A percentile compares a stretch with the other conserved stretches of the same genome.
Evolutionary conservation across 306 rosid species (phyloP).

Genomic region (Medicago lupulina): DNA sequence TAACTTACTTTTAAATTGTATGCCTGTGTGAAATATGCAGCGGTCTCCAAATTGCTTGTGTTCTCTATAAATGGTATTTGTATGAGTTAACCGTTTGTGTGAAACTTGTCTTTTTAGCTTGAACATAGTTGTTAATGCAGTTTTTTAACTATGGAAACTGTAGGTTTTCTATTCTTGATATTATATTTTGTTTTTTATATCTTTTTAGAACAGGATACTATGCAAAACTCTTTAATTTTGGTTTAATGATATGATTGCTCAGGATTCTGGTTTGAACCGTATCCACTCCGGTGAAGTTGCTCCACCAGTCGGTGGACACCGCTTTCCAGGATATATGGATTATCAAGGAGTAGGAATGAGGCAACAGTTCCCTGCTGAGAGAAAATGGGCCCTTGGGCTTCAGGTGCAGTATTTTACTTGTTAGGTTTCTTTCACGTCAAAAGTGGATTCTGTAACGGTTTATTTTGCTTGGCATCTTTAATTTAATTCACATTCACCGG

Average conservation of each 20-base stretch:
- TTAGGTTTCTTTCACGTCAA: too few species aligned
- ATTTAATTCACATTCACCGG: too few species aligned
- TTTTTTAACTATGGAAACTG: slow-evolving; percentile 11
- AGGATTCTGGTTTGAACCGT: slow-evolving; percentile 71
- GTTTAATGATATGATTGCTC: slow-evolving; percentile 40
- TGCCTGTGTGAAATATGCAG: too few species aligned
- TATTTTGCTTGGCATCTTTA: too few species aligned
- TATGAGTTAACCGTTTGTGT: slow-evolving; percentile 19
- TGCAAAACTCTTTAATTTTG: slow-evolving; percentile 40
- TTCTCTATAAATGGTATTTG: too few species aligned
- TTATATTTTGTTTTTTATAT: slow-evolving; percentile 27
- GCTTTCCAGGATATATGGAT: slow-evolving; percentile 71
- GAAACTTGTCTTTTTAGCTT: slow-evolving; percentile 32
- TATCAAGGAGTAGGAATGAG: slow-evolving; percentile 67
- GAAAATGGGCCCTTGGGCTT: slow-evolving; percentile 98
- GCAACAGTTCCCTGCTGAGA: slow-evolving; percentile 75
- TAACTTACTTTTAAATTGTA: background rate
- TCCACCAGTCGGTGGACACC: slow-evolving; percentile 73
- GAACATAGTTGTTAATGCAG: slow-evolving; percentile 29
- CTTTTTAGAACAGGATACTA: slow-evolving; percentile 14
- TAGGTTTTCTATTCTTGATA: slow-evolving; percentile 14
- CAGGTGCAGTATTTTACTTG: slow-evolving; percentile 56
- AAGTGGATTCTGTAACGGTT: too few species aligned
- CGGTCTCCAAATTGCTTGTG: too few species aligned
- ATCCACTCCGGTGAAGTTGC: slow-evolving; percentile 63